Percentiles rank a stretch among this genome's conserved stretches.
Conservation (phyloP, 1,284 basidiomycete genomes). For the Cryptococcus hybrid region DNA sequence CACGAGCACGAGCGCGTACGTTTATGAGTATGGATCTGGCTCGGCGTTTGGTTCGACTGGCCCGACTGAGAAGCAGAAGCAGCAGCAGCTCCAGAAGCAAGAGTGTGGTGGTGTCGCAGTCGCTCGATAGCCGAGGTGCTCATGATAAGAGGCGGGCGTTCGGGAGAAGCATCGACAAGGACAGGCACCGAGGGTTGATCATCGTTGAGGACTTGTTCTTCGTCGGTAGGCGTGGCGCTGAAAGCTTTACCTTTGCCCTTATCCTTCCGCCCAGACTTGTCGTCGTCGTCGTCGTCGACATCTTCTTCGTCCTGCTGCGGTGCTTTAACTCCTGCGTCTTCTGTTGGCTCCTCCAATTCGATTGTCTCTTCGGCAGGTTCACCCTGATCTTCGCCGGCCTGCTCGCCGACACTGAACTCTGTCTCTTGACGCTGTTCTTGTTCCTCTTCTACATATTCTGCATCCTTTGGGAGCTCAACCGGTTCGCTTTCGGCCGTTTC, state of each 20-base stretch:
- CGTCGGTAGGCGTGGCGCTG: not conserved
- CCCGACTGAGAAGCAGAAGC: not conserved
- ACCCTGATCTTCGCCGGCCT: no score
- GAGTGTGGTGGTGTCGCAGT: conserved; percentile 20
- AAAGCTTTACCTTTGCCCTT: conserved; percentile 1
- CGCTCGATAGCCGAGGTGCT: conserved; percentile 10
- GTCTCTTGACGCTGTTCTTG: no score
- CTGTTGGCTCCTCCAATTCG: no score
- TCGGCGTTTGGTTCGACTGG: not conserved
- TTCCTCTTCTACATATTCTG: not conserved
- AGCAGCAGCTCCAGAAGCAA: not conserved
- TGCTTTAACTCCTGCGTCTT: no score
- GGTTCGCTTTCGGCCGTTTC: not conserved
- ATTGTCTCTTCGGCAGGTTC: no score
- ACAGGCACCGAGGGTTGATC: not conserved
- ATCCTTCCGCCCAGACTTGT: not conserved
- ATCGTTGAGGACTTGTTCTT: not conserved
- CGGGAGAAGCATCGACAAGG: not conserved
- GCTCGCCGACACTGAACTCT: no score
- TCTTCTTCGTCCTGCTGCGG: not conserved
- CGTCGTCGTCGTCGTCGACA: not conserved
- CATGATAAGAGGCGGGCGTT: conserved; percentile 7
- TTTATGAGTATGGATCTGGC: not conserved
- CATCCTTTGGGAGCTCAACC: not conserved
- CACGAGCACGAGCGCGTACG: not conserved